Evolutionary conservation across 225 moss, liverwort and hornwort species (phyloP), one percentile per base, ranked within the genome.

Genomic region (Anthoceros angustus): DNA sequence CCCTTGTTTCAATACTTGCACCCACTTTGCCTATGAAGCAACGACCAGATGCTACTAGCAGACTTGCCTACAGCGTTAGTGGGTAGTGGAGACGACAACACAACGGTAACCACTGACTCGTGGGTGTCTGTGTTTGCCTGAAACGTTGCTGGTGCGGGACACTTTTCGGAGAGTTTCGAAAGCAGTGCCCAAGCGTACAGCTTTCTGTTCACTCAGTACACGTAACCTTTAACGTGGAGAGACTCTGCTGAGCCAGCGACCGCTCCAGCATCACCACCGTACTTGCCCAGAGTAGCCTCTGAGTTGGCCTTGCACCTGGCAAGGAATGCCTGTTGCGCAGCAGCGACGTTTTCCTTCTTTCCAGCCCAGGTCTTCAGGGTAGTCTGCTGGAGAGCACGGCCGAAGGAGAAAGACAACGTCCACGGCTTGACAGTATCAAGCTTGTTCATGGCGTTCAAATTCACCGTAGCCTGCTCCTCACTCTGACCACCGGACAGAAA

Each of bases 401-500:
- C 55, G 55, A 15, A 55, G 18, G 55, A 55, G 55, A 55, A 55
- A 7, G 55, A 55, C 55, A 55, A 4, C 55, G 23, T 23, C 55
- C 55, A 55, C 18, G 55, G 55, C 55, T 55, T 55, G 55, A 55
- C 23, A 11, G 55, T 55, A 7, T 55, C 18, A 2, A 55, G 55
- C 55, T 55, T 55, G 55, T 55, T 55, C 55, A 55, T 55, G 18
- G 55, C 55, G 18, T 55, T 55, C 55, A 55, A 55, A 11, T 55
- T 55, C n/a, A 55, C n/a, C 14, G 55, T 18, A 0, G 55, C 55
- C 18, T 55, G 10, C 23, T 55, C 55, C 23, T 55, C 55, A 20
- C 55, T 55, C 55, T 55, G 55, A 7, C 55, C 55, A 20, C 55
- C 55, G 23, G 55, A 55, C 55, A 55, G 14, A 23, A 55, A 55